Conservation (phyloP, 2,329 filamentous ascomycete genomes). For the Plenodomus lindquistii region DNA sequence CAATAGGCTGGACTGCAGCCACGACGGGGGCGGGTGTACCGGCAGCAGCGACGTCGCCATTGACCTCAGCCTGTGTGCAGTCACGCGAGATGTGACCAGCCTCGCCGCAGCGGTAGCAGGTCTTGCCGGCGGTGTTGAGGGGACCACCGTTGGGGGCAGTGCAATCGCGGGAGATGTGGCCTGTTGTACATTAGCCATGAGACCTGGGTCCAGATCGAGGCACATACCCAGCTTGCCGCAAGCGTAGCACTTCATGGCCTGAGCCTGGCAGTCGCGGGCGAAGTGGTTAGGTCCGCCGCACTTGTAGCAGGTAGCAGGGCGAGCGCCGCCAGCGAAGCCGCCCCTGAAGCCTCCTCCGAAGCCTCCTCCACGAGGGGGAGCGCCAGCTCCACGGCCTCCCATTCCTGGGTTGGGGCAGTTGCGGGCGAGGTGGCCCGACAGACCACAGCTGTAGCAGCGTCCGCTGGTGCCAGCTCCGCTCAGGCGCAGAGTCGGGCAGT, state of each 20-base stretch:
- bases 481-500: conserved; percentile 94
- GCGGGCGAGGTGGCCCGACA: conserved; percentile 89
- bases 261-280: conserved; percentile 95
- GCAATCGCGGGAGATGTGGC: conserved; percentile 93
- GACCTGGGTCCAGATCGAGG: background rate
- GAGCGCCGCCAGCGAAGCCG: conserved; percentile 71
- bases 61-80: conserved; percentile 75
- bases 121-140: conserved; percentile 94
- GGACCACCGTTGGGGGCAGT: conserved; percentile 95
- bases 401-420: conserved; percentile 80
- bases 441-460: conserved; percentile 95
- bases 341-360: conserved; percentile 73
- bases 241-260: conserved; percentile 98
- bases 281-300: conserved; percentile 92
- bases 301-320: conserved; percentile 70
- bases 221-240: conserved; percentile 75
- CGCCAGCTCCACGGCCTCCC: conserved; percentile 62
- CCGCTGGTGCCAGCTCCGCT: conserved; percentile 79
- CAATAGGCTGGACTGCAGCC: conserved; percentile 42
- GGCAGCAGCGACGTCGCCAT: conserved; percentile 45
- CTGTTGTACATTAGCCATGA: conserved; percentile 40
- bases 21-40: conserved; percentile 11
- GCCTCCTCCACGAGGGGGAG: conserved; percentile 74
- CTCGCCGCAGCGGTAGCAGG: conserved; percentile 97
- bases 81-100: conserved; percentile 95